A percentile compares a stretch with the other conserved stretches of the same genome.
These are phyloP conservation scores for Luzula sylvatica DNA, from an alignment of 176 grass and related monocot species.

Conservation along the genomic window DNA sequence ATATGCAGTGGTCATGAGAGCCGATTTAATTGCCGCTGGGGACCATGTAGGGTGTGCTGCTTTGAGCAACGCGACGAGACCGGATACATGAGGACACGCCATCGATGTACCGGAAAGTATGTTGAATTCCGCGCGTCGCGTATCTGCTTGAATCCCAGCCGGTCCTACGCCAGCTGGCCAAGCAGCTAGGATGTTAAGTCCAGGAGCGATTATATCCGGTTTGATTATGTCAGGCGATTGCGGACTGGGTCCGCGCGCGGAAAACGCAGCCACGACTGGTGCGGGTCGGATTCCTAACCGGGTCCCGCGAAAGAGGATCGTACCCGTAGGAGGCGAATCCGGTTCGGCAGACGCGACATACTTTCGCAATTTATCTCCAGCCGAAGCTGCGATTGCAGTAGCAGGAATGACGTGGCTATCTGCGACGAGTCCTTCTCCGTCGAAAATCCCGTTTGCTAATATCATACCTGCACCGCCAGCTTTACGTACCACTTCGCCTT, in stretches of 20 bases:
- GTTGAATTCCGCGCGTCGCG: conserved; percentile 67
- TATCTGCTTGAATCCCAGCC: conserved; percentile 56
- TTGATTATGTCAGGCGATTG: conserved; percentile 85
- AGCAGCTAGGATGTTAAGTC: conserved; percentile 83
- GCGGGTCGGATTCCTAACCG: conserved; percentile 75
- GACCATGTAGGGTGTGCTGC: conserved; percentile 79
- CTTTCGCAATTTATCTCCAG: conserved; percentile 53
- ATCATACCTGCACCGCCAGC: conserved; percentile 74
- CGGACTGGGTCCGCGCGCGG: conserved; percentile 71
- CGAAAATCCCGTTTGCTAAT: conserved; percentile 81
- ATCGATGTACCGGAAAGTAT: conserved; percentile 93
- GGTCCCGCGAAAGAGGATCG: conserved; percentile 79
- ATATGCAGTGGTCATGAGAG: conserved; percentile 84
- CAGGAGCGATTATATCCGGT: conserved; percentile 72
- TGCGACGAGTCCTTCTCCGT: conserved; percentile 81
- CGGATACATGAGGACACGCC: conserved; percentile 92
- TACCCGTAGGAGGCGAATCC: conserved; percentile 46
- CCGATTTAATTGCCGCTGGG: conserved; percentile 86
- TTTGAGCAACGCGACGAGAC: conserved; percentile 81
- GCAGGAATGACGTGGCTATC: conserved; percentile 87
- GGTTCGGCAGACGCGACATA: conserved; percentile 49
- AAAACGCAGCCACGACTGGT: conserved; percentile 83
- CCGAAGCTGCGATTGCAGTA: conserved; percentile 51
- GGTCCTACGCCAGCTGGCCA: conserved; percentile 76
- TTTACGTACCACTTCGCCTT: conserved; percentile 70